phyloP scores from a whole-genome alignment of 164 flowering plant species.

The Stephania yunnanensis region DNA sequence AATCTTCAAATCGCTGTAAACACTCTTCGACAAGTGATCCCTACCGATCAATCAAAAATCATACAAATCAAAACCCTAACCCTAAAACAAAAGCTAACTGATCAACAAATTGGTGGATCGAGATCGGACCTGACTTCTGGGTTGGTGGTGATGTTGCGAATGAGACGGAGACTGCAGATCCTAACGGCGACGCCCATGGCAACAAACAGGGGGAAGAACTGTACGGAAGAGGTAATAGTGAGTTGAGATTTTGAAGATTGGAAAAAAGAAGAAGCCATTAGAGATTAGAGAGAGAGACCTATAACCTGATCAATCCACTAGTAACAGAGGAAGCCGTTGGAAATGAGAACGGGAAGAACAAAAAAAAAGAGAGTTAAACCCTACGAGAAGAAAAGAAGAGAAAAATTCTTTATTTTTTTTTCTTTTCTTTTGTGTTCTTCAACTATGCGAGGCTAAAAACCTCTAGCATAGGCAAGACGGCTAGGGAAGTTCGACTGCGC shows the following conservation, averaged over 20 bases:
- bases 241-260: not conserved
- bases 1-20: too few species aligned
- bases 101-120: not conserved
- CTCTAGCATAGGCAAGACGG: too few species aligned
- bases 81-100: not conserved
- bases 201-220: conserved; percentile 47
- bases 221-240: not conserved
- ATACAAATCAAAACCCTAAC: not conserved
- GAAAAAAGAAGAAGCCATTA: too few species aligned
- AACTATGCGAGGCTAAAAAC: too few species aligned
- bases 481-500: too few species aligned
- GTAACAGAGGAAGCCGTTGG: not conserved
- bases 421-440: too few species aligned
- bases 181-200: conserved; percentile 41
- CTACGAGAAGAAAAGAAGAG: too few species aligned
- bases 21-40: conserved; percentile 4
- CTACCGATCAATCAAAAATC: conserved; percentile 9
- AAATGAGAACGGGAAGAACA: not conserved
- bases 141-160: conserved; percentile 40
- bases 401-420: too few species aligned
- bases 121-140: conserved; percentile 50
- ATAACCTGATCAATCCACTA: conserved; percentile 43
- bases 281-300: conserved; percentile 19
- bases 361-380: too few species aligned
- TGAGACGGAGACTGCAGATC: conserved; percentile 38